phyloP scores from a whole-genome alignment of 176 grass and related monocot genomes.

The Hsuehochloa calcarea region DNA sequence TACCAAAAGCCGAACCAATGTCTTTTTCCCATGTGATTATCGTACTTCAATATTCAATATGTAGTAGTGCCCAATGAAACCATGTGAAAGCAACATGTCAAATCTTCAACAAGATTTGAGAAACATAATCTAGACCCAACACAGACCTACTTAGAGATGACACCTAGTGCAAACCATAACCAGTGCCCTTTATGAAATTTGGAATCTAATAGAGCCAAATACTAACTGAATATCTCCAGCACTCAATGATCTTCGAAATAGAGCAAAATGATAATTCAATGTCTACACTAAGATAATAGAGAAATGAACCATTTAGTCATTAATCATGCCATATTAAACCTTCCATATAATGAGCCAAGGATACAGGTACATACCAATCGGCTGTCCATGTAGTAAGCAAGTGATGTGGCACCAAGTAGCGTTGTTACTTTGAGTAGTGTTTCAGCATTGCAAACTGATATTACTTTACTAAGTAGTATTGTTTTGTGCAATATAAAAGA shows the following conservation, averaged over 20 bases:
- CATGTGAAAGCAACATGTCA: not conserved
- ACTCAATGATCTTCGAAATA: conserved; percentile 1
- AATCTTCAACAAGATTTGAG: not conserved
- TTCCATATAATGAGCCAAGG: not conserved
- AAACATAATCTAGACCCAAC: not conserved
- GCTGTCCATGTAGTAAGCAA: conserved; percentile 86
- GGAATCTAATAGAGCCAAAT: not conserved
- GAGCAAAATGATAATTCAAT: not conserved
- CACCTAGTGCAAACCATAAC: not conserved
- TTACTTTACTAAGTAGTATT: too few species aligned
- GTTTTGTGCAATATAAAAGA: too few species aligned
- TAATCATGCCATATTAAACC: not conserved
- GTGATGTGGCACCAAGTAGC: too few species aligned
- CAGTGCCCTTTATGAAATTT: not conserved
- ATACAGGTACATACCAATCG: conserved; percentile 66
- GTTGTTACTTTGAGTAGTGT: too few species aligned
- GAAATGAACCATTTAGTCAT: not conserved
- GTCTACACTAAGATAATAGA: not conserved
- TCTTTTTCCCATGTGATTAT: not conserved
- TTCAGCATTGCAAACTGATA: too few species aligned
- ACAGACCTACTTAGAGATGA: not conserved
- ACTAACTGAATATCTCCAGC: not conserved
- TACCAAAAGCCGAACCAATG: not conserved
- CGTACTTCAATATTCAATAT: conserved; percentile 8
- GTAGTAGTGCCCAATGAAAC: not conserved